phyloP scores from a whole-genome alignment of 78 protist genomes.

The Dictyostelium intermedium region DNA sequence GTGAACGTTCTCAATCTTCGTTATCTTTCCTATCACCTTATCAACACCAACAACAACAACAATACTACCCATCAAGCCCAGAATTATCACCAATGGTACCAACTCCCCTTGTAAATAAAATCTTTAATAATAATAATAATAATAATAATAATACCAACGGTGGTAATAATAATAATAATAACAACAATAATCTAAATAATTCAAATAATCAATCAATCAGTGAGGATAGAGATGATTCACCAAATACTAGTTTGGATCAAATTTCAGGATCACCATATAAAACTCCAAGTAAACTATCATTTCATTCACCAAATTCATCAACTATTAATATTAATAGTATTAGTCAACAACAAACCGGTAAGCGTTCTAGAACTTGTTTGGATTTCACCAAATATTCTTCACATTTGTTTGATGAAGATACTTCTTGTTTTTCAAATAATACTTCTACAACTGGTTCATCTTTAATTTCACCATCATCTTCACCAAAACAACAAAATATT shows the following conservation, averaged over 20 bases:
- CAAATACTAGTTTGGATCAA: conserved; percentile 5
- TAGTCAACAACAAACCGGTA: background rate
- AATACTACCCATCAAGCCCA: conserved; percentile 48
- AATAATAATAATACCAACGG: background rate
- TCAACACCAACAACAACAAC: background rate
- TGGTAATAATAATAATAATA: background rate
- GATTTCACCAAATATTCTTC: conserved; percentile 12
- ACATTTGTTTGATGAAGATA: background rate
- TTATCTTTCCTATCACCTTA: conserved; percentile 5
- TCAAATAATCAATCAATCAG: background rate
- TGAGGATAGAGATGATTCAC: background rate
- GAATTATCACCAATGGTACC: conserved; percentile 32
- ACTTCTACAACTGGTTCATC: background rate
- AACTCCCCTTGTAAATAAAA: background rate
- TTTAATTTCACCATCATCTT: background rate
- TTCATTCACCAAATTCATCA: background rate
- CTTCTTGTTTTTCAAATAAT: background rate
- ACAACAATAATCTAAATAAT: background rate
- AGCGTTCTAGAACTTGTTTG: conserved; percentile 29
- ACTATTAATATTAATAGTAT: background rate
- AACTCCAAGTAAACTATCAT: conserved; percentile 51
- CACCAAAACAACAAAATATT: background rate
- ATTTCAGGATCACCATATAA: conserved; percentile 43
- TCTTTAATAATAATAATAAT: background rate
- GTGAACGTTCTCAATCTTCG: background rate